Base-by-base conservation (phyloP, 2,329 filamentous ascomycete species). In the Penicillium digitatum region DNA sequence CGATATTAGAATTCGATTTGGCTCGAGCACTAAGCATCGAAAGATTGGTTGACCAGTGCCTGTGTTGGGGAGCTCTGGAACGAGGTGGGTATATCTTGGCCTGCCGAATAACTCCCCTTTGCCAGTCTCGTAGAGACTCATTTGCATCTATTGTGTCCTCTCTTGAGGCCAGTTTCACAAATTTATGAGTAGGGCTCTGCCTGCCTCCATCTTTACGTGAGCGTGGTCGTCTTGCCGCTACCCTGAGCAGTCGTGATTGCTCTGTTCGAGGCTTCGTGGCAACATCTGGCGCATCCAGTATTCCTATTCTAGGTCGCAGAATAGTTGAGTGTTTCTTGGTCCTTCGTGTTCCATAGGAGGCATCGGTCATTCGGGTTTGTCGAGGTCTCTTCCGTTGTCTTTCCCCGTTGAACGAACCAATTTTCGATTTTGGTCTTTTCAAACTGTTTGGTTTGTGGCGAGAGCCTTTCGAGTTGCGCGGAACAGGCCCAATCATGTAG, bases 91-190 rank as follows among this genome's bases (percentile, higher is more conserved):
- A 54, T 43, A 64, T 56, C 22, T 58, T 66, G 1, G 62, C 63
- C 53, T 69, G 71, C 22, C 59, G 63, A 40, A 79, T 71, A 18
- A 59, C 68, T 18, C 82, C 82, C 34, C 68, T 67, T 59, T 69
- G 77, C 83, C 83, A 85, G 53, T 78, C 72, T 43, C 66, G 69
- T 48, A 86, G 70, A 3, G 75, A 73, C 31, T 65, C 60, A 48
- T 77, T 79, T 8, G 80, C 81, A 62, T 86, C 82, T 45, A 76
- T 71, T 0, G 82, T 85, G 57, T 86, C 83, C 9, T 72, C 62
- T 31, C 68, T 71, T 24, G 78, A 83, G 16, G 77, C 78, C 26
- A 86, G 67, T 48, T 76, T 74, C 47, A 85, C 73, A 35, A 79
- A 72, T 61, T 85, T 84, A 47, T 72, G 69, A 22, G 71, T 74